Evolutionary conservation across 2,329 filamentous ascomycete genomes (phyloP).

Genomic region (Cladosporium sp.): DNA sequence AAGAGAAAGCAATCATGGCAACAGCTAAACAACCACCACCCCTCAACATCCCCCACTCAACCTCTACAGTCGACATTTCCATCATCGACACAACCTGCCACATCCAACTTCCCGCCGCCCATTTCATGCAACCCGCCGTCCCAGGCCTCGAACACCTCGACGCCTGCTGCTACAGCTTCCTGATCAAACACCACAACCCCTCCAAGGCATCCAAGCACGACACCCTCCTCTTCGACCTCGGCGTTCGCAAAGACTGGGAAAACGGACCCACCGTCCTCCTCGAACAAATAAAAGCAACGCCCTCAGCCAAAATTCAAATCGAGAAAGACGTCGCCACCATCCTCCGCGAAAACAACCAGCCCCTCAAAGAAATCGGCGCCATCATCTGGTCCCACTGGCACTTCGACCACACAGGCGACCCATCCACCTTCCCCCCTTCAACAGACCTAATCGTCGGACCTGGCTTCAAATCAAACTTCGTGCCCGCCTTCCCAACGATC

Average conservation of each 20-base stretch:
- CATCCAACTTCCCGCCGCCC: slow-evolving; percentile 16
- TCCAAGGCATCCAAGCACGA: slow-evolving; percentile 26
- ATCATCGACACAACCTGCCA: slow-evolving; percentile 27
- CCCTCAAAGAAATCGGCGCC: slow-evolving; percentile 25
- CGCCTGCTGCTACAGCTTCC: slow-evolving; percentile 41
- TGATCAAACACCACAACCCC: slow-evolving; percentile 37
- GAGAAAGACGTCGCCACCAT: slow-evolving; percentile 37
- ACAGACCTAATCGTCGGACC: slow-evolving; percentile 44
- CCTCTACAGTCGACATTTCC: slow-evolving; percentile 26
- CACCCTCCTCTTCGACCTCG: slow-evolving; percentile 43
- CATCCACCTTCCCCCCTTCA: slow-evolving; percentile 36
- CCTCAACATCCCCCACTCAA: slow-evolving; percentile 27
- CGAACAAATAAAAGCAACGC: slow-evolving; percentile 23
- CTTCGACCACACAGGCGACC: slow-evolving; percentile 32
- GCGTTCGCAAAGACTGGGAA: slow-evolving; percentile 40
- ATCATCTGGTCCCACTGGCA: slow-evolving; percentile 23
- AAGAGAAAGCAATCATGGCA: background rate
- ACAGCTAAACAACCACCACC: slow-evolving; percentile 21
- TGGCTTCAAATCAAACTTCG: slow-evolving; percentile 36
- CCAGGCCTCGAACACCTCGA: slow-evolving; percentile 31
- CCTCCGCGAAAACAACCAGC: slow-evolving; percentile 31
- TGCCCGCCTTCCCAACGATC: slow-evolving; percentile 40
- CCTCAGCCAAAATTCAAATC: slow-evolving; percentile 29
- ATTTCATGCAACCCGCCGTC: slow-evolving; percentile 33
- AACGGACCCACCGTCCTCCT: slow-evolving; percentile 29